A percentile compares a stretch with the other conserved stretches of the same genome.
These are phyloP conservation scores for Thymus mandschuricus DNA, from an alignment of 257 asterid genomes.

Conservation along the genomic window DNA sequence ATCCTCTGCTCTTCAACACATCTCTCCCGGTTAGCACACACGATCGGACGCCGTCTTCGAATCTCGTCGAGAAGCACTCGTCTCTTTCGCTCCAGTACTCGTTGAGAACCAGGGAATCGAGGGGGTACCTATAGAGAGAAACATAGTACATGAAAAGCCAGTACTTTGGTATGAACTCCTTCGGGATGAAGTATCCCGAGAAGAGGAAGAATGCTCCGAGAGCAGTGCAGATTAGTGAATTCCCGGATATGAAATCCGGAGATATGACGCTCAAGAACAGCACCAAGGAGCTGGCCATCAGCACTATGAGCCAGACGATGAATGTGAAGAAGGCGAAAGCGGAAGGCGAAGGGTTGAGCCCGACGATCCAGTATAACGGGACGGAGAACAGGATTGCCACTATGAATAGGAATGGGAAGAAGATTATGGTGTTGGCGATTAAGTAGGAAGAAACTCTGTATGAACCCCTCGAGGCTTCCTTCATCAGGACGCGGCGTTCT, in stretches of 20 bases:
- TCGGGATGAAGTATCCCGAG: conserved; percentile 89
- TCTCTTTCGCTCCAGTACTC: conserved; percentile 76
- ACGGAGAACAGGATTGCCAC: conserved; percentile 76
- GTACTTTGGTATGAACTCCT: conserved; percentile 73
- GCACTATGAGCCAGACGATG: conserved; percentile 78
- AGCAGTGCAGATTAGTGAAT: conserved; percentile 76
- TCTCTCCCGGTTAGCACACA: conserved; percentile 78
- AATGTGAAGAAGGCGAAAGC: conserved; percentile 68
- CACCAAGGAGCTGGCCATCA: conserved; percentile 89
- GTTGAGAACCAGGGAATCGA: conserved; percentile 69
- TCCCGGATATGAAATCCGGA: conserved; percentile 87
- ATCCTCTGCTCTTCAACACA: conserved; percentile 77
- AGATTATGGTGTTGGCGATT: conserved; percentile 71
- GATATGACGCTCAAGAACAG: conserved; percentile 76
- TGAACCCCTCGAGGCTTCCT: conserved; percentile 81
- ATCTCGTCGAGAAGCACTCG: conserved; percentile 58
- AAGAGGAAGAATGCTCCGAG: conserved; percentile 86
- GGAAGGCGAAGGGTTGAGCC: conserved; percentile 68
- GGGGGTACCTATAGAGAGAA: conserved; percentile 82
- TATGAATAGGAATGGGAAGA: conserved; percentile 70
- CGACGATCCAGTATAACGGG: conserved; percentile 86
- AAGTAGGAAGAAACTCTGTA: conserved; percentile 77
- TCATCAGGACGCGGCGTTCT: conserved; percentile 76
- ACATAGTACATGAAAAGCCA: conserved; percentile 91
- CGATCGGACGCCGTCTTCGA: conserved; percentile 25